Percentiles rank a stretch among this genome's conserved stretches.
Conservation (phyloP, 2,329 filamentous ascomycete genomes). For the Plenodomus biglobosus region DNA sequence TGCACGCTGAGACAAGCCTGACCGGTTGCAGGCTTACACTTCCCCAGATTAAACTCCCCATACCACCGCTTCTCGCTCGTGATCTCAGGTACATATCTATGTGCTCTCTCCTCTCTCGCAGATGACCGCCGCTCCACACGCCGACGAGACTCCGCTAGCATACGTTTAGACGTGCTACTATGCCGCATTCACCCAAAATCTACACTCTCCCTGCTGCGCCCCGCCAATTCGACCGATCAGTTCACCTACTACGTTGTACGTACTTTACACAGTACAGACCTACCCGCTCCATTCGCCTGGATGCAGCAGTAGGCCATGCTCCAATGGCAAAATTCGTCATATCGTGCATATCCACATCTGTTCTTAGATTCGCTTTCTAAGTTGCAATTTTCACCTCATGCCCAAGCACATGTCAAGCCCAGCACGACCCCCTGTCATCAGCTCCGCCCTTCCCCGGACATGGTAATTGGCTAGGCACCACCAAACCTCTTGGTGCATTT, state of each 20-base stretch:
- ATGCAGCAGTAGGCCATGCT: neutral
- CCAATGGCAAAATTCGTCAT: neutral
- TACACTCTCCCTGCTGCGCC: neutral
- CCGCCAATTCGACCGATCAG: slow-evolving; percentile 9
- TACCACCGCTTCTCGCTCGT: too few relatives aligned
- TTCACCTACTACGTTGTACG: too few relatives aligned
- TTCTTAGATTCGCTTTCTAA: neutral
- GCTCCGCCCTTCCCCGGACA: slow-evolving; percentile 8
- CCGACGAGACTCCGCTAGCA: slow-evolving; percentile 12
- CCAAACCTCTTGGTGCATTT: neutral
- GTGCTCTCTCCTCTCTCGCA: neutral
- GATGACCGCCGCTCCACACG: slow-evolving; percentile 1
- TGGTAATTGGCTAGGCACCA: slow-evolving; percentile 7
- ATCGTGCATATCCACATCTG: neutral
- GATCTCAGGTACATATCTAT: too few relatives aligned
- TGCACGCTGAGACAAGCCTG: neutral
- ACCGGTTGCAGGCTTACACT: too few relatives aligned
- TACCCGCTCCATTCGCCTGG: neutral
- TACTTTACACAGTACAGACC: neutral
- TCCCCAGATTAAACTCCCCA: too few relatives aligned
- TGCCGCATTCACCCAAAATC: neutral
- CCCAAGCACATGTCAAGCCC: slow-evolving; percentile 3
- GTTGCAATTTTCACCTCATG: neutral
- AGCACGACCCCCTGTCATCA: neutral
- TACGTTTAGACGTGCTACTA: slow-evolving; percentile 6